phyloP scores from a whole-genome alignment of 2,329 filamentous ascomycete genomes.

The Xylariaceae sp. region DNA sequence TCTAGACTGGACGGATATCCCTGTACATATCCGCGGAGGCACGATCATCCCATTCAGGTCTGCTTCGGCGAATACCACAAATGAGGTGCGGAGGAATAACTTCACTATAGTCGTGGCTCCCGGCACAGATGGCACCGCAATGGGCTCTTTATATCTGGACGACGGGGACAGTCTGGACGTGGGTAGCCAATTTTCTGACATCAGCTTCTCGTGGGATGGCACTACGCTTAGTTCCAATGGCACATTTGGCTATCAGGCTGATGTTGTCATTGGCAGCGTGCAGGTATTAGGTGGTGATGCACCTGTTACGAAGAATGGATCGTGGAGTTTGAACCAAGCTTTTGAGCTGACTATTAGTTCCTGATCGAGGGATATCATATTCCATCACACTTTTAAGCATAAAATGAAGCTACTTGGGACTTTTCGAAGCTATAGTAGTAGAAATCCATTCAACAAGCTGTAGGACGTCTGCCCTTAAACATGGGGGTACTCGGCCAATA shows the following conservation, averaged over 20 bases:
- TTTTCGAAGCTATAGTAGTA: too few relatives aligned
- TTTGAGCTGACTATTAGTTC: conserved; percentile 16
- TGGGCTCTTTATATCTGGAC: conserved; percentile 48
- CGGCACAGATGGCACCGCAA: conserved; percentile 43
- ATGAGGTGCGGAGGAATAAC: conserved; percentile 42
- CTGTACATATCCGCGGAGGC: conserved; percentile 60
- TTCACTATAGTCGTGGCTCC: conserved; percentile 49
- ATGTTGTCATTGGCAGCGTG: conserved; percentile 19
- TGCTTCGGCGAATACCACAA: conserved; percentile 48
- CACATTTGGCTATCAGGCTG: conserved; percentile 19
- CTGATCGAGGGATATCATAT: too few relatives aligned
- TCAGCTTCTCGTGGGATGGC: conserved; percentile 22
- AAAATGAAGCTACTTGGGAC: too few relatives aligned
- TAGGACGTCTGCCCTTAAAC: too few relatives aligned
- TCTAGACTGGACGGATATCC: conserved; percentile 41
- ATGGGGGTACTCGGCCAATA: too few relatives aligned
- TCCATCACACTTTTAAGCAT: too few relatives aligned
- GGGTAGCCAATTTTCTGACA: conserved; percentile 16
- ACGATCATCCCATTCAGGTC: conserved; percentile 54
- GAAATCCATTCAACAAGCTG: too few relatives aligned
- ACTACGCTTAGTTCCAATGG: conserved; percentile 15
- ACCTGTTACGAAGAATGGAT: conserved; percentile 13
- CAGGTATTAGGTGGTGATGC: conserved; percentile 15
- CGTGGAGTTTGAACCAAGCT: conserved; percentile 15
- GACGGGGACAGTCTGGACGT: conserved; percentile 35